phyloP scores from a whole-genome alignment of 2,329 filamentous ascomycete genomes.

The Fusarium sp. region DNA sequence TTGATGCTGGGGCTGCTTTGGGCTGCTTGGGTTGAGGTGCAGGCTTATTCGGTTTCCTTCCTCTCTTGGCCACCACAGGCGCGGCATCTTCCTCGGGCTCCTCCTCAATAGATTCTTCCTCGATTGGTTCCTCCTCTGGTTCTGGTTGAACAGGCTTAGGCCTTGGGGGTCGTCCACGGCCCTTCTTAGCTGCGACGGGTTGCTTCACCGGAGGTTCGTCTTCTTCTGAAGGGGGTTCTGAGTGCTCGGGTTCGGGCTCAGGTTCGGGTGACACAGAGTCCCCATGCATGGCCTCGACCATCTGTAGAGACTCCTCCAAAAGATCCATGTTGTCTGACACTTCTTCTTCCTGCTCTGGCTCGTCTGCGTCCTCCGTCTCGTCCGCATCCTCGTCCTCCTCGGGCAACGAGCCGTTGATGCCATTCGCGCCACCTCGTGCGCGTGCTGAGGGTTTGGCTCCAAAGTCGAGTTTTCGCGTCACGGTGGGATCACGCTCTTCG shows the following conservation, averaged over 20 bases:
- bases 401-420: constrained; percentile 44
- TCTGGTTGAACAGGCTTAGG: constrained; percentile 16
- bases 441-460: constrained; percentile 32
- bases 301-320: constrained; percentile 58
- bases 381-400: constrained; percentile 46
- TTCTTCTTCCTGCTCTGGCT: constrained; percentile 44
- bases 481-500: constrained; percentile 53
- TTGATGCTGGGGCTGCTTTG: constrained; percentile 20
- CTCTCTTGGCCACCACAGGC: constrained; percentile 11
- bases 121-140: constrained; percentile 15
- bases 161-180: constrained; percentile 42
- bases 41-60: constrained; percentile 32
- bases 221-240: constrained; percentile 5
- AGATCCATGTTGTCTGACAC: constrained; percentile 43
- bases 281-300: constrained; percentile 52
- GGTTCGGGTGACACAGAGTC: constrained; percentile 33
- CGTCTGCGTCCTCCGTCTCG: constrained; percentile 43
- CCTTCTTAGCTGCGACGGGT: constrained; percentile 18
- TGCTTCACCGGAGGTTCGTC: constrained; percentile 24
- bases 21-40: constrained; percentile 26
- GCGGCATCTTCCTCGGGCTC: constrained; percentile 7
- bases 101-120: constrained; percentile 23
- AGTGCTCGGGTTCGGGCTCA: constrained; percentile 13
- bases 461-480: constrained; percentile 69
- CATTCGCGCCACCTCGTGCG: constrained; percentile 42